Evolutionary conservation across 2,329 filamentous ascomycete genomes (phyloP), one percentile per base, ranked within the genome.

Genomic region (Aspergillus pseudoviridinutans): DNA sequence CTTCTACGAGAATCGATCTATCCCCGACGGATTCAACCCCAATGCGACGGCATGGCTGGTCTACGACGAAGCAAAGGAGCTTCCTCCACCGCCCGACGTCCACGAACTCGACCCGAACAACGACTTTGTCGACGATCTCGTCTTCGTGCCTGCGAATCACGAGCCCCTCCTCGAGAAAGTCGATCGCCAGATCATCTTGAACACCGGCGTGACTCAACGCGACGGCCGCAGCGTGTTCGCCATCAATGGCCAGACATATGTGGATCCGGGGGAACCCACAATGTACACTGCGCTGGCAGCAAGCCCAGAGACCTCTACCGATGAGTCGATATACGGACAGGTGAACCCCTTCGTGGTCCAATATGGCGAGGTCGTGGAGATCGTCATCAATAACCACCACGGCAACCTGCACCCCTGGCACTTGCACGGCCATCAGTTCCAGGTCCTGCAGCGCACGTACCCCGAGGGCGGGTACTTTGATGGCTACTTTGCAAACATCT

Each of bases 171-270:
- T 73, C 3, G 58, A 69, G 46, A 68, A 68, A 0, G 66, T 71
- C 17, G 54, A 72, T 38, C 66, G 67, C 27, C 70, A 71, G 49
- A 69, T 74, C 9, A 58, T 70, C 6, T 10, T 74, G 12, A 61
- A 71, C 20, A 63, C 90, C 3, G 78, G 79, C 58, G 89, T 90
- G 84, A 81, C 86, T 65, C 86, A 88, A 59, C 80, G 91, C 10
- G 82, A 92, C 58, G 89, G 89, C 1, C 83, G 83, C 28, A 64
- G 61, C 25, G 68, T 69, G 28, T 87, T 85, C 59, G 87, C 87
- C 74, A 84, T 90, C 55, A 92, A 93, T 78, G 87, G 90, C 72
- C 84, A 91, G 61, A 91, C 89, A 29, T 96, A 92, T 71, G 82
- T 83, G 3, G 56, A 76, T 0, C 90, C 89, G 51, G 90, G 90